phyloP scores from a whole-genome alignment of 768 basidiomycete genomes.

The Mycena filopes region DNA sequence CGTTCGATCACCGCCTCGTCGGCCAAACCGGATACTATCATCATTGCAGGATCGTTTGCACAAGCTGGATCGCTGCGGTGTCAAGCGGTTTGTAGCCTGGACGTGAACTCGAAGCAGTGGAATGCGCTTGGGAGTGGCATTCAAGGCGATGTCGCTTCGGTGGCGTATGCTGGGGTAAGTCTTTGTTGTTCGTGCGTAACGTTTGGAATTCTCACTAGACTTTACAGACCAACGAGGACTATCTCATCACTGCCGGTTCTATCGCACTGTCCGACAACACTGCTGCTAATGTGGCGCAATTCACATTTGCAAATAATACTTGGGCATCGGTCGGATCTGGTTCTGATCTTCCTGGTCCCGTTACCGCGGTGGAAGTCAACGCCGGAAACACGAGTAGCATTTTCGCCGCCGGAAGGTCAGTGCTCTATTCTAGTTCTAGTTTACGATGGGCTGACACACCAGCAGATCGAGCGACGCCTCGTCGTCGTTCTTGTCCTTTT shows the following conservation, averaged over 20 bases:
- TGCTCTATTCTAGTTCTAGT: constrained; percentile 13
- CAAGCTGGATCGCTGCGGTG: constrained; percentile 82
- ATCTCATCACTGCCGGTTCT: constrained; percentile 83
- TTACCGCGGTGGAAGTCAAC: constrained; percentile 90
- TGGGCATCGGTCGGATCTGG: constrained; percentile 79
- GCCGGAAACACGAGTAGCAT: constrained; percentile 82
- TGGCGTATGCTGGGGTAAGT: constrained; percentile 86
- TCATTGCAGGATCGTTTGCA: constrained; percentile 91
- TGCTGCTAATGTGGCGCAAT: constrained; percentile 78
- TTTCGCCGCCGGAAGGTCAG: constrained; percentile 90
- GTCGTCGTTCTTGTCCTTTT: constrained; percentile 80
- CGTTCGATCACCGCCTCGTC: constrained; percentile 75
- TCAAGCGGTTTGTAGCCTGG: constrained; percentile 81
- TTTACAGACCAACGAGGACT: constrained; percentile 68
- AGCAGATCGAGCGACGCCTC: constrained; percentile 66
- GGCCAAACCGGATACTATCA: constrained; percentile 67
- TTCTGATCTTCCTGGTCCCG: constrained; percentile 83
- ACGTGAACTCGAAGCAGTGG: constrained; percentile 80
- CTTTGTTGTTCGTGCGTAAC: constrained; percentile 12
- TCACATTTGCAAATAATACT: constrained; percentile 72
- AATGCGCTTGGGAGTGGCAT: constrained; percentile 81
- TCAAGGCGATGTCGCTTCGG: constrained; percentile 80
- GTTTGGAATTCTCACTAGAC: constrained; percentile 24
- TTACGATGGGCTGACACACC: constrained; percentile 2
- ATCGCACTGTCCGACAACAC: constrained; percentile 74